These are phyloP conservation scores for Chaetomium fimeti DNA, from an alignment of 495 filamentous ascomycete species.

Conservation along the genomic window DNA sequence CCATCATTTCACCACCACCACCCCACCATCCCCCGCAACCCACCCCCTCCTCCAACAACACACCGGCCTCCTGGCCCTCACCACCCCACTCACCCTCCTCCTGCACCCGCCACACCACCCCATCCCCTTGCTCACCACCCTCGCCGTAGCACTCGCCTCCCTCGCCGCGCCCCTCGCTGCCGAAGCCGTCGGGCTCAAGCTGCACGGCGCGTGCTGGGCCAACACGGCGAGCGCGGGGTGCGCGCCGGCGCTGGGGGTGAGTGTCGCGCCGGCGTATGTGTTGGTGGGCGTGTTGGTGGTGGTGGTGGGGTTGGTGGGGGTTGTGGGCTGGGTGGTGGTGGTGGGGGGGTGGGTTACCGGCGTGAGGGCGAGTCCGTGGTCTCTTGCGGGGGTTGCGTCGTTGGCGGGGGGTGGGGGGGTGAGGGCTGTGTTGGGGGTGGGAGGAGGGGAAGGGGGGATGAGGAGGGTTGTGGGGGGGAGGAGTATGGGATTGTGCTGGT, in stretches of 20 bases:
- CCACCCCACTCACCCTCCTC: slow-evolving; percentile 29
- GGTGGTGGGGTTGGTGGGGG: slow-evolving; percentile 29
- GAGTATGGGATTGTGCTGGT: slow-evolving; percentile 37
- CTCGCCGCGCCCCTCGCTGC: slow-evolving; percentile 38
- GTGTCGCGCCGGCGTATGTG: slow-evolving; percentile 27
- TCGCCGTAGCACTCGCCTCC: slow-evolving; percentile 31
- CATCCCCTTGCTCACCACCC: slow-evolving; percentile 36
- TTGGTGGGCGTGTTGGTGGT: slow-evolving; percentile 31
- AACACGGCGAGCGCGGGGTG: slow-evolving; percentile 31
- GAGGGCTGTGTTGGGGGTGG: slow-evolving; percentile 20
- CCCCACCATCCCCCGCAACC: too few relatives aligned
- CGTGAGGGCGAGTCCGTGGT: slow-evolving; percentile 39
- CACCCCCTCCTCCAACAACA: slow-evolving; percentile 31
- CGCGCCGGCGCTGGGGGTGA: slow-evolving; percentile 36
- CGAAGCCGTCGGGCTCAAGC: slow-evolving; percentile 39
- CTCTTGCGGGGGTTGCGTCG: slow-evolving; percentile 36
- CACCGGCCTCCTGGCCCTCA: slow-evolving; percentile 29
- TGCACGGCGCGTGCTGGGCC: slow-evolving; percentile 35
- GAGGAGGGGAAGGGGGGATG: slow-evolving; percentile 28
- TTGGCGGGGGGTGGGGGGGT: slow-evolving; percentile 26
- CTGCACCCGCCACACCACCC: slow-evolving; percentile 24
- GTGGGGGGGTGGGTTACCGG: slow-evolving; percentile 32
- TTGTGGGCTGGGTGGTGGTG: slow-evolving; percentile 29
- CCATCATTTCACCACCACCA: slow-evolving; percentile 25
- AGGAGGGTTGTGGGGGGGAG: slow-evolving; percentile 23